A percentile compares a stretch with the other conserved stretches of the same genome.
phyloP scores from a whole-genome alignment of 805 yeast genomes.

The Cyberlindnera americana region DNA sequence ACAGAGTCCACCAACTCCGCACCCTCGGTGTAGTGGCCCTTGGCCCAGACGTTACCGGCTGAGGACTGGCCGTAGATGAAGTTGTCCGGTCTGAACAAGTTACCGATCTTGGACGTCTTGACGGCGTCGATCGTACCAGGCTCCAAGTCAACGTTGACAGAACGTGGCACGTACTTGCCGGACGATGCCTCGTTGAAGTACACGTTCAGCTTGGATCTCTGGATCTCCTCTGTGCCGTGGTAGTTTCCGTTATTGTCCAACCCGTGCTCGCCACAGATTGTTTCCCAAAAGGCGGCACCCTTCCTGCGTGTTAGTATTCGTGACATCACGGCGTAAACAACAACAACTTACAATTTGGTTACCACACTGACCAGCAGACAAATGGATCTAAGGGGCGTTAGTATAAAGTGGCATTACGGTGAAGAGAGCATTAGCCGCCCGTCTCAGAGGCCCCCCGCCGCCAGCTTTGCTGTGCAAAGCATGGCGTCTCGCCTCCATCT shows the following conservation, averaged over 20 bases:
- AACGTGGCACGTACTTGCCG: conserved; percentile 97
- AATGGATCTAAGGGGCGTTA: conserved; percentile 62
- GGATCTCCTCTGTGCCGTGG: conserved; percentile 54
- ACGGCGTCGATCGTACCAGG: conserved; percentile 98
- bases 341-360: conserved; percentile 74
- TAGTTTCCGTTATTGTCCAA: conserved; percentile 71
- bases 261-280: conserved; percentile 86
- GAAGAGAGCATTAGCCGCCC: background rate
- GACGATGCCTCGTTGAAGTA: conserved; percentile 93
- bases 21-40: conserved; percentile 98
- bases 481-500: no score
- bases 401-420: no score
- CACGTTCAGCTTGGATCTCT: conserved; percentile 90
- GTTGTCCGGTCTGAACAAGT: conserved; percentile 97
- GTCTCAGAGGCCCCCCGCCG: no score
- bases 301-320: conserved; percentile 22
- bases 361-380: conserved; percentile 98
- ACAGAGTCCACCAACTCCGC: conserved; percentile 92
- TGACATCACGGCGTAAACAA: background rate
- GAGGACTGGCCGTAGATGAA: conserved; percentile 96
- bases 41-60: conserved; percentile 97
- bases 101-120: conserved; percentile 86
- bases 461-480: no score
- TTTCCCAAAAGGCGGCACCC: conserved; percentile 95
- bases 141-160: conserved; percentile 94